phyloP scores from a whole-genome alignment of 2,329 filamentous ascomycete genomes.

The Aciculosporium take region DNA sequence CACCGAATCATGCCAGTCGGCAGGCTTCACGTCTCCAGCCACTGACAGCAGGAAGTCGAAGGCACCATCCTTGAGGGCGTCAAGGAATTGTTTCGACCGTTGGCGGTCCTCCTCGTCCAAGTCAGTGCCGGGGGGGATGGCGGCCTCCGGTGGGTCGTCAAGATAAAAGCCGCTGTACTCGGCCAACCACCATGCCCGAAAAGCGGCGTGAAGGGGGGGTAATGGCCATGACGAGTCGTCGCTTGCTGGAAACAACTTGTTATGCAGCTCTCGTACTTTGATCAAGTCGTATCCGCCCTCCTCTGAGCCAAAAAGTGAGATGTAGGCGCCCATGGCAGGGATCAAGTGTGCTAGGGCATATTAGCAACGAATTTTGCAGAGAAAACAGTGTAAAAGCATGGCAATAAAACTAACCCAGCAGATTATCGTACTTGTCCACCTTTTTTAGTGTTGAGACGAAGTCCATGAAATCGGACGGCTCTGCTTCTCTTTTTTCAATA shows the following conservation, averaged over 20 bases:
- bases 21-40: constrained; percentile 64
- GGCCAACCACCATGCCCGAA: constrained; percentile 75
- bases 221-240: constrained; percentile 60
- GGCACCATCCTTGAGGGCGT: constrained; percentile 72
- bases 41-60: constrained; percentile 85
- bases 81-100: constrained; percentile 58
- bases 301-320: constrained; percentile 63
- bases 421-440: constrained; percentile 61
- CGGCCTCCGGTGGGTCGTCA: constrained; percentile 50
- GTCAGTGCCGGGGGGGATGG: constrained; percentile 44
- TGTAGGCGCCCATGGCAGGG: constrained; percentile 62
- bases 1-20: constrained; percentile 79
- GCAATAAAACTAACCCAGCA: constrained; percentile 30
- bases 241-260: constrained; percentile 48
- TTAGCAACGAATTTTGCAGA: constrained; percentile 5
- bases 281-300: constrained; percentile 54
- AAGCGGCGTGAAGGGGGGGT: constrained; percentile 62
- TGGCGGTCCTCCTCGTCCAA: constrained; percentile 54
- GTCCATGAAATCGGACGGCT: constrained; percentile 55
- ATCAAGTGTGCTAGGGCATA: constrained; percentile 55
- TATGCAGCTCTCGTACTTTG: constrained; percentile 57
- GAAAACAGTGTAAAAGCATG: background rate
- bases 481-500: constrained; percentile 60
- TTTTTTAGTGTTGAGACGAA: constrained; percentile 56
- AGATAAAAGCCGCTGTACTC: constrained; percentile 87